Conservation (phyloP, 345 rosid species). For the Acer negundo region DNA sequence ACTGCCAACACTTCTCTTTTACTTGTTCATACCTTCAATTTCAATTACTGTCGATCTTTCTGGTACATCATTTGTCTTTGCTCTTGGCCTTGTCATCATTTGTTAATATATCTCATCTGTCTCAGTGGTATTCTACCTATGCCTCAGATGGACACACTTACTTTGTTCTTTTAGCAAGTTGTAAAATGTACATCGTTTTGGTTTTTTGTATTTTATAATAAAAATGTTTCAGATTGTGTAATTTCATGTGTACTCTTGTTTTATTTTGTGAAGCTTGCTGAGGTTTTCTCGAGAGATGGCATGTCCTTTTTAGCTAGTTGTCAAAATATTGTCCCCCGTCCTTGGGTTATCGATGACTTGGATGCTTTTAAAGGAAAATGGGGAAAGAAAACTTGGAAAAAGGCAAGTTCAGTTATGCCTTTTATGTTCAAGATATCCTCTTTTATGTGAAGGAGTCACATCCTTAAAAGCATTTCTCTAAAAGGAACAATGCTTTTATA, state of each 20-base stretch:
- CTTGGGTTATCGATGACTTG: conserved; percentile 96
- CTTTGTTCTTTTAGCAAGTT: not conserved
- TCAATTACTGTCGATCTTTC: not conserved
- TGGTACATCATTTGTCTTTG: not conserved
- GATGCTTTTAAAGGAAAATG: conserved; percentile 77
- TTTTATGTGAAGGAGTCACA: not conserved
- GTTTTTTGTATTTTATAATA: conserved; percentile 1
- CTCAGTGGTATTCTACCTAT: not conserved
- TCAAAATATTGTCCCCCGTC: conserved; percentile 88
- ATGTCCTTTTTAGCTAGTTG: conserved; percentile 94
- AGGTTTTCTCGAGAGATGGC: conserved; percentile 95
- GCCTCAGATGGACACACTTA: not conserved
- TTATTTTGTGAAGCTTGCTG: conserved; percentile 75
- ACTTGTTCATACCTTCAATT: not conserved
- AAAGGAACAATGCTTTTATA: conserved; percentile 3
- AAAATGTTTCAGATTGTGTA: not conserved
- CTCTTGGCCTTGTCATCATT: not conserved
- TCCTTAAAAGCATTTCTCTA: not conserved
- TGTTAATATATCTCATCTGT: not conserved
- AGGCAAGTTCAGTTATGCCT: conserved; percentile 44
- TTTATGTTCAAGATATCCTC: conserved; percentile 8
- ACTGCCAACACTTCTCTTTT: not conserved
- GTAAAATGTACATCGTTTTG: not conserved
- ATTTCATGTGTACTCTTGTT: conserved; percentile 11
- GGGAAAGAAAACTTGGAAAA: conserved; percentile 92